A percentile compares a stretch with the other conserved stretches of the same genome.
These are phyloP conservation scores for Nothomitra cinnamomea DNA, from an alignment of 2,329 filamentous ascomycete species.

Conservation along the genomic window DNA sequence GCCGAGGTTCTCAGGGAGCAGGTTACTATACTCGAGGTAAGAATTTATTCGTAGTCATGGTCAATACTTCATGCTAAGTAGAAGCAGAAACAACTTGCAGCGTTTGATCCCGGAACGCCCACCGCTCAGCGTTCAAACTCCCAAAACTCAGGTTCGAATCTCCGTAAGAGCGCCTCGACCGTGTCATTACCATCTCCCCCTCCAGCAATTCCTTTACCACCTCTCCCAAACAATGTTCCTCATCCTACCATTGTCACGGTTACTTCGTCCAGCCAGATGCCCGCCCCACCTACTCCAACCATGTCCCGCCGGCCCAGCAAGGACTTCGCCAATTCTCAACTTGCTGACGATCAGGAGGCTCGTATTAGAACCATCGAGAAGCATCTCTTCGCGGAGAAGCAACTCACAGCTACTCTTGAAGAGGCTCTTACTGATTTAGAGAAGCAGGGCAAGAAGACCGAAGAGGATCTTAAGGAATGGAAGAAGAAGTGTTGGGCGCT, in stretches of 20 bases:
- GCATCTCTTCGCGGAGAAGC: conserved; percentile 87
- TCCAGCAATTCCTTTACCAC: conserved; percentile 87
- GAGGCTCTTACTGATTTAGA: conserved; percentile 92
- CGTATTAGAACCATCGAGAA: conserved; percentile 94
- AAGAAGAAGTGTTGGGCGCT: conserved; percentile 67
- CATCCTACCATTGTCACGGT: conserved; percentile 15
- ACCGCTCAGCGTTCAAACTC: conserved; percentile 41
- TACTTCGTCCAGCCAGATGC: conserved; percentile 29
- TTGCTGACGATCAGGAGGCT: conserved; percentile 87
- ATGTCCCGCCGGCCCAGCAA: conserved; percentile 64
- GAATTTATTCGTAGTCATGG: conserved; percentile 11
- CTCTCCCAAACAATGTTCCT: conserved; percentile 45
- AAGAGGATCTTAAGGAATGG: conserved; percentile 78
- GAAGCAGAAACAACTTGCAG: conserved; percentile 15
- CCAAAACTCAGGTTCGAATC: conserved; percentile 27
- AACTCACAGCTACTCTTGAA: conserved; percentile 86
- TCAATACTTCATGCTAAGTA: conserved; percentile 12
- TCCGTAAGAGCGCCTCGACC: conserved; percentile 73
- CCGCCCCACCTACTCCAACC: conserved; percentile 37
- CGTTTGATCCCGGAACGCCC: conserved; percentile 30
- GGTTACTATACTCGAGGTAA: conserved; percentile 62
- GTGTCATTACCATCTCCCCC: conserved; percentile 81
- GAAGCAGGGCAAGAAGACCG: conserved; percentile 78
- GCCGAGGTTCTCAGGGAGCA: conserved; percentile 51
- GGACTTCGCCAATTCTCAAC: conserved; percentile 58